A percentile compares a stretch with the other conserved stretches of the same genome.
These are phyloP conservation scores for Penicillium brevicompactum DNA, from an alignment of 2,329 filamentous ascomycete genomes.

Conservation along the genomic window DNA sequence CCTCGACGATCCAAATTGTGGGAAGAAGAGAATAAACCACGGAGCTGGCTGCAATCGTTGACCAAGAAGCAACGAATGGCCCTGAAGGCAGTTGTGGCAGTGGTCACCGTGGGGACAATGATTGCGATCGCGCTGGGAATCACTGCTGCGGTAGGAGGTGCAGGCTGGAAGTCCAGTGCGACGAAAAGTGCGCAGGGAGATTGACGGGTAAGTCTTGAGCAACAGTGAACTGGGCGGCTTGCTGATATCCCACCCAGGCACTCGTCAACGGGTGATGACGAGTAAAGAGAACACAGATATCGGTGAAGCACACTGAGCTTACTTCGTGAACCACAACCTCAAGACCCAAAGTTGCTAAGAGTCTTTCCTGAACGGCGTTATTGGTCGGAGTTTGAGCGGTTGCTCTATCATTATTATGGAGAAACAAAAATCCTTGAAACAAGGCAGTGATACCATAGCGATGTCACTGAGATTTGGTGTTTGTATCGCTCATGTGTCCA, in stretches of 20 bases:
- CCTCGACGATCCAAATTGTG: constrained; percentile 37
- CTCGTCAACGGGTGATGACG: neutral
- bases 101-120: constrained; percentile 46
- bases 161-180: constrained; percentile 44
- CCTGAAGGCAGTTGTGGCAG: constrained; percentile 43
- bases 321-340: neutral
- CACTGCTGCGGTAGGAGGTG: constrained; percentile 46
- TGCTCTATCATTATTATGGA: neutral
- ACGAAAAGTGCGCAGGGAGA: constrained; percentile 30
- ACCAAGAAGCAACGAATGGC: constrained; percentile 39
- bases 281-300: neutral
- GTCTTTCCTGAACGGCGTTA: neutral
- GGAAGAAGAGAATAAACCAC: constrained; percentile 35
- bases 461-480: neutral
- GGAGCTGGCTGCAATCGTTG: constrained; percentile 38
- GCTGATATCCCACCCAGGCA: neutral
- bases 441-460: neutral
- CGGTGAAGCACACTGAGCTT: neutral
- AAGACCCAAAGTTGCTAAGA: neutral
- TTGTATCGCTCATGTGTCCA: neutral
- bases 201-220: constrained; percentile 11
- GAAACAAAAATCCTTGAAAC: neutral
- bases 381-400: neutral
- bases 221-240: neutral
- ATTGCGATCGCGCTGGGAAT: constrained; percentile 50